Base-by-base conservation (phyloP, 257 asterid genomes). In the Penstemon davidsonii region DNA sequence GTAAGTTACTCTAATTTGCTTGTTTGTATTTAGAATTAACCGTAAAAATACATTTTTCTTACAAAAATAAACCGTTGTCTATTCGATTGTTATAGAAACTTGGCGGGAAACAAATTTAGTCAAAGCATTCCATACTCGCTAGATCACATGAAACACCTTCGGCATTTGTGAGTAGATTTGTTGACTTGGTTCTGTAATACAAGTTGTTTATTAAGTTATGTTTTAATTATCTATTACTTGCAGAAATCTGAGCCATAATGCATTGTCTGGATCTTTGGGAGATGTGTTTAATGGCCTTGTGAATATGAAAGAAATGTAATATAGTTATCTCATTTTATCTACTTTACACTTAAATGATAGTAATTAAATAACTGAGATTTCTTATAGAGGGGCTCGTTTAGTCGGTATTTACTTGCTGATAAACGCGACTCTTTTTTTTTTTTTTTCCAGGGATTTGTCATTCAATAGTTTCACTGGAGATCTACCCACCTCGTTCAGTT, bases 191-290 rank as follows among this genome's bases (percentile, higher is more conserved):
- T 64, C 54, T 66, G 47, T 2, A 50, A 6, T 47, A 7, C 8
- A 41, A 15, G 50, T 60, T 56, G 4, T 66, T 15, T 38, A 49
- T 65, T 4, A 58, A 46, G 49, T 38, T 77, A 9, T 44, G 8
- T 71, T 71, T 73, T 62, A 19, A 72, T 57, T 18, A 55, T 49
- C 15, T 71, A 11, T 62, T 60, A 19, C 53, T 49, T 70, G 73
- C 89, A 93, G 99, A 86, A 93, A 90, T 64, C 54, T 90, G 79
- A 90, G 99, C 82, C 88, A 84, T 79, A 93, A 93, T 70, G 60
- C 50, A 8, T 62, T 93, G 51, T 78, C 91, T 47, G 99, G 96
- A 75, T 68, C 91, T 0, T 59, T 93, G 43, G 97, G 90, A 62
- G 86, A 88, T 69, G 76, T 90, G 75, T 90, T 90, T 66, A 72